Base-by-base conservation (phyloP, 495 filamentous ascomycete genomes). In the Aspergillus homomorphus region DNA sequence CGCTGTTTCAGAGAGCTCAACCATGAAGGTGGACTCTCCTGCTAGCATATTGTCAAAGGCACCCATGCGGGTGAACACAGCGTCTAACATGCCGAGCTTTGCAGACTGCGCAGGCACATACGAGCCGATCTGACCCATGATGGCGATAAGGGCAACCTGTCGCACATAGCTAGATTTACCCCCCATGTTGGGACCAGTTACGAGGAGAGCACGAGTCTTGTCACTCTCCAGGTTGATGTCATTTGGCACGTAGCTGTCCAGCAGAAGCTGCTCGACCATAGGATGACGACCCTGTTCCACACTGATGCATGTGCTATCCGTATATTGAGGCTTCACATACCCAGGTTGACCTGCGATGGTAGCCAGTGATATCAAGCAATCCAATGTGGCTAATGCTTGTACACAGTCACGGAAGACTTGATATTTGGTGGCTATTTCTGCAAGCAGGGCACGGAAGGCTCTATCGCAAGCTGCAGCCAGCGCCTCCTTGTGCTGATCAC, bases 151-250 rank as follows among this genome's bases (percentile, higher is more conserved):
- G 0, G 94, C 94, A 26, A 94, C 86, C 63, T 92, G 89, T 51
- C 94, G 89, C 2, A 98, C 92, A 73, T 96, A 99, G 66, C 85
- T 89, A 45, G 89, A 94, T 68, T 99, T 99, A 23, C 94, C 94
- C 64, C 95, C 95, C 93, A 98, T 98, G 79, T 98, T 98, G 15
- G 95, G 94, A 5, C 95, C 95, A 4, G 95, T 98, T 56, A 98
- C 86, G 42, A 98, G 85, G 51, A 96, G 84, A 0, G 89, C 91
- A 19, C 87, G 81, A 1, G 92, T 85, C 8, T 74, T 74, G 18
- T 84, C 71, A 15, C 82, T 75, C 23, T 76, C 68, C 44, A 99
- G 84, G 9, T 83, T 69, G 24, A 90, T 91, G 67, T 88, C 85
- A 74, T 98, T 98, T 38, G 94, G 94, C 54, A 99, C 93, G 77